A percentile compares a stretch with the other conserved stretches of the same genome.
These are phyloP conservation scores for Cicer arietinum DNA, from an alignment of 306 rosid genomes.

Conservation along the genomic window DNA sequence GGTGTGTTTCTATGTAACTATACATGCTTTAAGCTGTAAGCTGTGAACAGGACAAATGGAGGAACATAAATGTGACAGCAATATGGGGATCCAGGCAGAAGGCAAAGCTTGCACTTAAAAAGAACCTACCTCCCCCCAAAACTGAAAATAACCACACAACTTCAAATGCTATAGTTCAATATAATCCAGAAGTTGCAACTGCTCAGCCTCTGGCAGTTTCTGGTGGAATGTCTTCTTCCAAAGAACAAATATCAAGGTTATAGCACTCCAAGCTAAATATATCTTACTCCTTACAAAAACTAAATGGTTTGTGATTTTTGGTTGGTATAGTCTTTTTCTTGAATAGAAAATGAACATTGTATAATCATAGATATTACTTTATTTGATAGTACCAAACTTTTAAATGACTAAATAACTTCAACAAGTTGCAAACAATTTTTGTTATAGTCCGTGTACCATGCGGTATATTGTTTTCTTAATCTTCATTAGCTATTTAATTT, in stretches of 20 bases:
- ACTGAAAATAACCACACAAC: constrained; percentile 55
- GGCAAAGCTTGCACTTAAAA: constrained; percentile 94
- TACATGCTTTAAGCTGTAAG: constrained; percentile 51
- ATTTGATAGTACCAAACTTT: constrained; percentile 17
- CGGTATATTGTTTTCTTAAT: constrained; percentile 18
- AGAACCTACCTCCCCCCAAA: constrained; percentile 58
- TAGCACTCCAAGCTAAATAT: constrained; percentile 21
- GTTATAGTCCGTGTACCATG: neutral
- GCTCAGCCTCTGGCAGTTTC: constrained; percentile 67
- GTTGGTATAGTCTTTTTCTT: constrained; percentile 19
- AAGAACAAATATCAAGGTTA: constrained; percentile 83
- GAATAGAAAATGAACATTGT: constrained; percentile 26
- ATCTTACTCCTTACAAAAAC: constrained; percentile 24
- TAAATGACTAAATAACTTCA: constrained; percentile 2
- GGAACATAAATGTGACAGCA: constrained; percentile 95
- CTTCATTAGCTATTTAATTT: constrained; percentile 33
- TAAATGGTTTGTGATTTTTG: constrained; percentile 13
- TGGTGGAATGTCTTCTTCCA: constrained; percentile 56
- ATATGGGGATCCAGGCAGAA: constrained; percentile 99
- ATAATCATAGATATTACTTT: constrained; percentile 16
- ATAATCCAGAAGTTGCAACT: constrained; percentile 57
- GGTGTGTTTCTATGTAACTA: constrained; percentile 26
- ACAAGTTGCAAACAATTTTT: constrained; percentile 1
- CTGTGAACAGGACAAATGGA: constrained; percentile 90
- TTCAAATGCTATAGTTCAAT: constrained; percentile 48